Conservation (phyloP, 768 basidiomycete genomes). For the Leccinum rimulosum region DNA sequence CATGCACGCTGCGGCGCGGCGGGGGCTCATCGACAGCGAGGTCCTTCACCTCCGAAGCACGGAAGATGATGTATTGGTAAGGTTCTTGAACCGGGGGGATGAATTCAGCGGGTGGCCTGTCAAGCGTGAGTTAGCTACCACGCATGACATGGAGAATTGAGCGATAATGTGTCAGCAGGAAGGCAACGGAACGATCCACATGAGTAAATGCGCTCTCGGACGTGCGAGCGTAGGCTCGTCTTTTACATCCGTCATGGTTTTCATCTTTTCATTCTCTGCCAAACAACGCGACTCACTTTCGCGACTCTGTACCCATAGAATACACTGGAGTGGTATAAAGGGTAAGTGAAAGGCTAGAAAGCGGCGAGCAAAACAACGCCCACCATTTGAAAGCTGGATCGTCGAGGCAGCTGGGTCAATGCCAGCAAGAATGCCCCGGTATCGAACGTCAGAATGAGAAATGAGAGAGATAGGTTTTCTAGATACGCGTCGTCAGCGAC, state of each 20-base stretch:
- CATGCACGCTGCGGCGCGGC: conserved; percentile 63
- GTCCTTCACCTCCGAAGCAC: conserved; percentile 87
- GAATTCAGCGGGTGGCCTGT: conserved; percentile 70
- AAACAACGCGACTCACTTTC: conserved; percentile 47
- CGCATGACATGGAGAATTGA: background rate
- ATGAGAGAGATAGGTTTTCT: conserved; percentile 89
- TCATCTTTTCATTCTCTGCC: conserved; percentile 31
- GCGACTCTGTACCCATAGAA: conserved; percentile 86
- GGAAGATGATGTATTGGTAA: conserved; percentile 89
- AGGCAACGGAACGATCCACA: conserved; percentile 69
- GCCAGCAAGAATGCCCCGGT: conserved; percentile 82
- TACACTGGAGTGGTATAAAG: conserved; percentile 45
- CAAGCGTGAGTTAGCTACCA: conserved; percentile 25
- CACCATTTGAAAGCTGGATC: conserved; percentile 86
- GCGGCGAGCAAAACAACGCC: conserved; percentile 1
- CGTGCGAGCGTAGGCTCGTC: conserved; percentile 32
- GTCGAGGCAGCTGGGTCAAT: conserved; percentile 85
- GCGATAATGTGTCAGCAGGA: conserved; percentile 47
- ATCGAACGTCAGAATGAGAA: conserved; percentile 88
- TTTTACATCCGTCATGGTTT: conserved; percentile 40
- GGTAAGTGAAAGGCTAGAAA: background rate
- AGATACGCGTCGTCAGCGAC: conserved; percentile 17
- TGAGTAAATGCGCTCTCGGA: conserved; percentile 44
- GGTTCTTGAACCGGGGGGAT: conserved; percentile 82
- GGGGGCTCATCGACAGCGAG: conserved; percentile 75